These are phyloP conservation scores for Pistacia integerrima DNA, from an alignment of 345 rosid genomes.

Conservation along the genomic window DNA sequence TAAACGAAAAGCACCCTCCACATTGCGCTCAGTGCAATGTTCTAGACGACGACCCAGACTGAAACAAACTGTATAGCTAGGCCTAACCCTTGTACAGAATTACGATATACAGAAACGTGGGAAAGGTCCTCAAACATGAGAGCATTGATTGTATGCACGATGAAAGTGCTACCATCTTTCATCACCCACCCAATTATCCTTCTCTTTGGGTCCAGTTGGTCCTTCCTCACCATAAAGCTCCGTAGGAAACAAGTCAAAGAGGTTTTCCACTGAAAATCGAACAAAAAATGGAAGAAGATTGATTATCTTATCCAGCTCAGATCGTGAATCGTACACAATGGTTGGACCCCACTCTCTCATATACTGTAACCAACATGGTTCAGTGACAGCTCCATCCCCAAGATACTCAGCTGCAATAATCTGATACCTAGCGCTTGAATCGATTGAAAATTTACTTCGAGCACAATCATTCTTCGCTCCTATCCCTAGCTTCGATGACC, in stretches of 20 bases:
- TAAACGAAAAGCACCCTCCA: neutral
- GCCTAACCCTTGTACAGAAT: neutral
- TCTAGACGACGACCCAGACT: neutral
- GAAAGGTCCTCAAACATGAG: neutral
- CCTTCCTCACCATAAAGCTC: conserved; percentile 97
- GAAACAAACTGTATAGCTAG: neutral
- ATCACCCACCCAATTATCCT: conserved; percentile 85
- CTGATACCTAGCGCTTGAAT: conserved; percentile 70
- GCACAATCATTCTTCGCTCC: conserved; percentile 77
- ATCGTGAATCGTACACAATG: conserved; percentile 70
- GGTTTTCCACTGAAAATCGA: conserved; percentile 74
- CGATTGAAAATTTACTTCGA: conserved; percentile 54
- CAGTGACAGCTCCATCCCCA: conserved; percentile 52
- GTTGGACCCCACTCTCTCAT: conserved; percentile 99
- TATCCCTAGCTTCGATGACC: conserved; percentile 72
- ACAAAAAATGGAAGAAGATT: conserved; percentile 64
- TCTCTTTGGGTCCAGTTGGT: conserved; percentile 96
- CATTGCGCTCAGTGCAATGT: neutral
- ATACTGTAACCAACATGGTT: conserved; percentile 85
- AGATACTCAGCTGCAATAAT: conserved; percentile 82
- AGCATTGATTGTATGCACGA: neutral
- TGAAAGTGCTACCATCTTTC: conserved; percentile 48
- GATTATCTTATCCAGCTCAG: conserved; percentile 74
- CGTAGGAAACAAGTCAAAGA: conserved; percentile 79
- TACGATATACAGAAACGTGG: neutral